Base-by-base conservation (phyloP, 495 filamentous ascomycete species). In the Hapsidospora chrysogenum region DNA sequence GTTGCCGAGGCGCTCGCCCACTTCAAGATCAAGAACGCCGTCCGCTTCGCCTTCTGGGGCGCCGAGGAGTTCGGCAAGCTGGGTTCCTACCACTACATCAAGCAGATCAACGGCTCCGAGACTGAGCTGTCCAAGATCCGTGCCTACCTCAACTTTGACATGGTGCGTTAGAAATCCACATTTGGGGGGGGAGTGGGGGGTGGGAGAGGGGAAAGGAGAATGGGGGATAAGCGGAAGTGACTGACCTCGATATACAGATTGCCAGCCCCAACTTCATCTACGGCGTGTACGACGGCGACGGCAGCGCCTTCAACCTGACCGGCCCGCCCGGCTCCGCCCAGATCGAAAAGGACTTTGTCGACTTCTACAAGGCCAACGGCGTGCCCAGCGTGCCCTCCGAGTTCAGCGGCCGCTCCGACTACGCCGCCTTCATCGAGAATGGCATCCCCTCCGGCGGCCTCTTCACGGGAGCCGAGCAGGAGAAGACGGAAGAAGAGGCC, bases 261-360 rank as follows among this genome's bases (percentile, higher is more conserved):
- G 35, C 56, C 13, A 68, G 53, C 39, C 67, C 50, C 45, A 40
- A 31, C 2, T 39, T 43, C 17, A 26, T 36, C 11, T 38, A 71
- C 45, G 68, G 66, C 46, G 64, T 80, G 50, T 81, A 80, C 48
- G 79, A 84, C 49, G 78, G 78, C 29, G 74, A 80, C 41, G 78
- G 78, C 29, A 55, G 48, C 31, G 46, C 64, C 13, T 81, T 71
- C 57, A 73, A 74, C 56, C 37, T 61, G 17, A 63, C 63, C 9
- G 78, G 74, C 7, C 76, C 79, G 1, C 38, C 68, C 0, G 78
- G 78, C 0, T 78, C 71, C 25, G 78, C 60, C 22, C 50, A 70
- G 31, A 72, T 72, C 30, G 74, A 83, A 57, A 48, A 60, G 20
- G 50, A 76, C 41, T 81, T 81, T 46, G 58, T 76, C 45, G 45